Evolutionary conservation across 306 rosid genomes (phyloP), one percentile per base, ranked within the genome.

Genomic region (Dryas octopetala): DNA sequence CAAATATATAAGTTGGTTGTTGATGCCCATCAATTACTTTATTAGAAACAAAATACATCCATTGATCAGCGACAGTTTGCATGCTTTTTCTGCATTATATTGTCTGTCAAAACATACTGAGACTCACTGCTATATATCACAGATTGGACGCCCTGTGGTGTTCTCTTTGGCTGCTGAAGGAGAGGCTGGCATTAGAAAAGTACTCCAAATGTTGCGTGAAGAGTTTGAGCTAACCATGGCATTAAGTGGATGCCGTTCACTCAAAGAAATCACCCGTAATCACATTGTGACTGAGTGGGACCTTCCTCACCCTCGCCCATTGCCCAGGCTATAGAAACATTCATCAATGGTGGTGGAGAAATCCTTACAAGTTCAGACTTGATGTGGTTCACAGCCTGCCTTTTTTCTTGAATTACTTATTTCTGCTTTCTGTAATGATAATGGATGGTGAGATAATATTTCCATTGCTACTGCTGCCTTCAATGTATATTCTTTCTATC

Each of bases 221-320:
- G 99, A 92, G 86, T 92, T 92, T 57, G 98, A 96, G 89, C 77
- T 96, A 49, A 92, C 98, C 61, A 92, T 96, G 99, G 90, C 99
- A 1, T 79, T 96, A 58, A 96, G 99, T 13, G 99, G 99, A 46
- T 90, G 97, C 75, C 91, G 96, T 80, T 88, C 96, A 0, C 90
- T 96, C 50, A 88, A 79, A 71, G 99, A 96, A 67, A 96, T 96
- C 79, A 89, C 96, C 49, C 99, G 99, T 52, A 74, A 92, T 15
- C 99, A 96, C 85, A 77, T 96, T 60, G 76, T 66, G 70, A n/a
- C 98, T 0, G 92, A 92, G 0, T 96, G 96, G 96, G 99, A 96
- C 82, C 46, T 1, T 5, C 93, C 97, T 60, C 97, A 72, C 16
- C 70, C 68, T 73, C 68, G 76, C 68, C 76, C 52, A 26, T 17